Base-by-base conservation (phyloP, 768 basidiomycete genomes). In the Omphalotus guepiniiformis region DNA sequence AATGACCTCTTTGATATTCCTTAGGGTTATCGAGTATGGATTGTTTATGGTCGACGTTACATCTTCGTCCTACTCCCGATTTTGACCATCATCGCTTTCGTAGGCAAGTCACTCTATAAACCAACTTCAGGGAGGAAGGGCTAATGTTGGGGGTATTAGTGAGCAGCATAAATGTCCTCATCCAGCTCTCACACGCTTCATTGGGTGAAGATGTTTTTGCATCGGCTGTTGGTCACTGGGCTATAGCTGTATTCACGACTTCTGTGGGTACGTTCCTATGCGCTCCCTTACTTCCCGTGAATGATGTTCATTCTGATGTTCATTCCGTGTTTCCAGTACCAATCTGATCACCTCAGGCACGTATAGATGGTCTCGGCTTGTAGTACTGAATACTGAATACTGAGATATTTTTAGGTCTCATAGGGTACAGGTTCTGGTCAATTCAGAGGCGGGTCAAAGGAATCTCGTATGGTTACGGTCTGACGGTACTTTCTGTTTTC, bases 221-320 rank as follows among this genome's bases (percentile, higher is more conserved):
- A 30, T 43, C 42, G 15, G 30, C 42, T 19, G 42, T 29, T 29
- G 42, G 42, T 28, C 25, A 21, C 21, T 43, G 42, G 42, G 42
- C 42, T 28, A 43, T 43, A 12, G 12, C 30, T 6, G 42, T 43
- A 12, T 43, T 43, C 21, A 27, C 42, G 15, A 43, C 42, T 27
- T 28, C 42, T 29, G 42, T 43, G 11, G 42, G 42, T 43, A 32
- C n/a, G 42, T 43, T 6, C 19, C 25, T 26, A 25, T 43, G 21
- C n/a, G n/a, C n/a, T n/a, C n/a, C 6, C n/a, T 5, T 19, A n/a
- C 23, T 19, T 43, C n/a, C 16, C 23, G 6, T 15, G 42, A 12
- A 5, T 29, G 42, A 12, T 43, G 6, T 30, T 25, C 16, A 43
- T 8, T n/a, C 23, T 43, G 11, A 43, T 28, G 27, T 6, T 18